A percentile compares a stretch with the other conserved stretches of the same genome.
Evolutionary conservation across 768 basidiomycete genomes (phyloP).

Genomic region (Jaapia argillacea): DNA sequence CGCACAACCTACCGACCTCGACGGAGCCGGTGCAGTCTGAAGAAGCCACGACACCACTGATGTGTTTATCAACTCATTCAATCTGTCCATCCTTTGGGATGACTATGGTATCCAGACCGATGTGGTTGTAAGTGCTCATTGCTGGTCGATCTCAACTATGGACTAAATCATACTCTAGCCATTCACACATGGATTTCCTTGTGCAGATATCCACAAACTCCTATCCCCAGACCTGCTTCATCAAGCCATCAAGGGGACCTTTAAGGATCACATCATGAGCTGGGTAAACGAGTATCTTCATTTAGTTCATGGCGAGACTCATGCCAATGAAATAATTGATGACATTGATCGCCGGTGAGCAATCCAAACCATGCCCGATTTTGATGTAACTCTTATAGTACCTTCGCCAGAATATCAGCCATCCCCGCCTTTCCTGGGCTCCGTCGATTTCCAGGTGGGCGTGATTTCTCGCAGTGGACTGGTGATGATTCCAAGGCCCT

Average conservation of each 20-base stretch:
- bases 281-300: conserved; percentile 22
- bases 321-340: conserved; percentile 14
- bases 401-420: conserved; percentile 16
- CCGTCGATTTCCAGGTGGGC: conserved; percentile 19
- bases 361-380: background rate
- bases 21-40: no score
- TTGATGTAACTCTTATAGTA: background rate
- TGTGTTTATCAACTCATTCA: no score
- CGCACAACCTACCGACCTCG: conserved; percentile 10
- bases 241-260: conserved; percentile 25
- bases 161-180: conserved; percentile 18
- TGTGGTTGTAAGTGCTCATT: conserved; percentile 19
- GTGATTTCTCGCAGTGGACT: conserved; percentile 27
- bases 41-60: no score
- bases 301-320: conserved; percentile 6
- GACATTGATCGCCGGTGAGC: conserved; percentile 22
- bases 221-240: conserved; percentile 23
- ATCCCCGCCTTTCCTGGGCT: conserved; percentile 18
- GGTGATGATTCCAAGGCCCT: conserved; percentile 27
- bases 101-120: conserved; percentile 22
- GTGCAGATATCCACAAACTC: conserved; percentile 24
- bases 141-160: background rate
- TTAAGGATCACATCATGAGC: conserved; percentile 27
- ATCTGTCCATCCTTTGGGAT: no score
- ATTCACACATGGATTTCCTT: conserved; percentile 24